Percentiles rank a stretch among this genome's conserved stretches.
Evolutionary conservation across 2,329 filamentous ascomycete species (phyloP).

Genomic region (Pestalotiopsis sp.): DNA sequence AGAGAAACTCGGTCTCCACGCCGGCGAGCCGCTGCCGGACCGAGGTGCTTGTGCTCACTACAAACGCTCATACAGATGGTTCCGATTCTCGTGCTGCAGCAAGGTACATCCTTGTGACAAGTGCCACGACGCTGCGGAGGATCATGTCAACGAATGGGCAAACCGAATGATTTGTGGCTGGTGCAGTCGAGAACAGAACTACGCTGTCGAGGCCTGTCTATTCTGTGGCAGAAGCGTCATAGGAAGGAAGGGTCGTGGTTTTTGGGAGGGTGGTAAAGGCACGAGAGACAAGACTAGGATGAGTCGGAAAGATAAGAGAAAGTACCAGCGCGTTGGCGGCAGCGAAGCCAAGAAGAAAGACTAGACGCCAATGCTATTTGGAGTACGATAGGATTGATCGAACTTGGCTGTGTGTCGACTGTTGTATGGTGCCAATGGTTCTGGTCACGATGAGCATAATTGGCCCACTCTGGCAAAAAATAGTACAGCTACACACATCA

Average conservation of each 20-base stretch:
- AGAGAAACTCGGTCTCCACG: constrained; percentile 59
- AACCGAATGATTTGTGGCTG: constrained; percentile 82
- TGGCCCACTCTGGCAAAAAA: not conserved
- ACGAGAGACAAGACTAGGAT: constrained; percentile 73
- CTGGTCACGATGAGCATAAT: not conserved
- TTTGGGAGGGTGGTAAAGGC: constrained; percentile 87
- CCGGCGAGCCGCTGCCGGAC: constrained; percentile 57
- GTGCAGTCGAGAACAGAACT: constrained; percentile 81
- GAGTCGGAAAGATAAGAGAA: constrained; percentile 77
- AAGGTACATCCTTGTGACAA: constrained; percentile 65
- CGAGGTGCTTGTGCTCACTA: constrained; percentile 62
- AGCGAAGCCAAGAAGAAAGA: constrained; percentile 38
- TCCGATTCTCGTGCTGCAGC: constrained; percentile 65
- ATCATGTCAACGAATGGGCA: constrained; percentile 79
- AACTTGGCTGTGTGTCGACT: not conserved
- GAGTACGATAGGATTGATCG: not conserved
- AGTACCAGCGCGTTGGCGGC: constrained; percentile 65
- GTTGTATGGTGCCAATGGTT: not conserved
- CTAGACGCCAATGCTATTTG: constrained; percentile 4
- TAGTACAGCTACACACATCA: not conserved
- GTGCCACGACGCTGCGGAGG: constrained; percentile 74
- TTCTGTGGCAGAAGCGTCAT: constrained; percentile 74
- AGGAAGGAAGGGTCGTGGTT: constrained; percentile 67
- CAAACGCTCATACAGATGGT: constrained; percentile 63
- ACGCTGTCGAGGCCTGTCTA: constrained; percentile 73